Percentiles rank a stretch among this genome's conserved stretches.
Conservation (phyloP, 306 rosid species). For the Inga leiocalycina region DNA sequence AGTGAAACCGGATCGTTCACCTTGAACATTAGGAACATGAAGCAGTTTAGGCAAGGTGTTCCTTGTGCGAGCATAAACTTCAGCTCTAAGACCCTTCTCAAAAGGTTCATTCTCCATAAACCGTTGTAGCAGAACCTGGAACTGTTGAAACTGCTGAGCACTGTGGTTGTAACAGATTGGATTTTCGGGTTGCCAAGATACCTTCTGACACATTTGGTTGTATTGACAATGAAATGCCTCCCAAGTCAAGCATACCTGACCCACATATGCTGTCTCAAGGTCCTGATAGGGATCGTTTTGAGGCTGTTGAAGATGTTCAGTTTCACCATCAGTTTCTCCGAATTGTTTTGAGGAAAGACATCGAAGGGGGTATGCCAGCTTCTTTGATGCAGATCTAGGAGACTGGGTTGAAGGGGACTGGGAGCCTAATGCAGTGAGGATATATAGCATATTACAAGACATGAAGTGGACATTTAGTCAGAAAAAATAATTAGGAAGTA, state of each 20-base stretch:
- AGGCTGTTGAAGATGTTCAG: constrained; percentile 73
- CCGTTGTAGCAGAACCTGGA: constrained; percentile 91
- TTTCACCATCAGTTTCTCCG: constrained; percentile 75
- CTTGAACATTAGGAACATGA: constrained; percentile 85
- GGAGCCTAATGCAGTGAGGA: constrained; percentile 46
- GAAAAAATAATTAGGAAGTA: not conserved
- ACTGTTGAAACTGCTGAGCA: constrained; percentile 89
- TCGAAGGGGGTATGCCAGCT: constrained; percentile 80
- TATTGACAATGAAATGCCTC: constrained; percentile 97
- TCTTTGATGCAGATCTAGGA: constrained; percentile 82
- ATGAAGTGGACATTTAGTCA: constrained; percentile 17
- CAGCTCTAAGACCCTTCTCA: constrained; percentile 75
- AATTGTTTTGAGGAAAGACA: constrained; percentile 90
- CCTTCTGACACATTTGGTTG: constrained; percentile 77
- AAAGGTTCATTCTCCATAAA: constrained; percentile 96
- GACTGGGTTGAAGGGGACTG: constrained; percentile 62
- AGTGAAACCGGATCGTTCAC: constrained; percentile 37
- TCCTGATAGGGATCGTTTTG: constrained; percentile 60
- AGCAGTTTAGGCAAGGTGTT: constrained; percentile 72
- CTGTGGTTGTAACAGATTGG: constrained; percentile 72
- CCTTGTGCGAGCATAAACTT: constrained; percentile 75
- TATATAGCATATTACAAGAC: constrained; percentile 14
- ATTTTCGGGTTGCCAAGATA: constrained; percentile 78
- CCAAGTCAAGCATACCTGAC: constrained; percentile 92
- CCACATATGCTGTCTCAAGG: constrained; percentile 85